Conservation (phyloP, 2,329 filamentous ascomycete species). For the Phialemoniopsis sp. region DNA sequence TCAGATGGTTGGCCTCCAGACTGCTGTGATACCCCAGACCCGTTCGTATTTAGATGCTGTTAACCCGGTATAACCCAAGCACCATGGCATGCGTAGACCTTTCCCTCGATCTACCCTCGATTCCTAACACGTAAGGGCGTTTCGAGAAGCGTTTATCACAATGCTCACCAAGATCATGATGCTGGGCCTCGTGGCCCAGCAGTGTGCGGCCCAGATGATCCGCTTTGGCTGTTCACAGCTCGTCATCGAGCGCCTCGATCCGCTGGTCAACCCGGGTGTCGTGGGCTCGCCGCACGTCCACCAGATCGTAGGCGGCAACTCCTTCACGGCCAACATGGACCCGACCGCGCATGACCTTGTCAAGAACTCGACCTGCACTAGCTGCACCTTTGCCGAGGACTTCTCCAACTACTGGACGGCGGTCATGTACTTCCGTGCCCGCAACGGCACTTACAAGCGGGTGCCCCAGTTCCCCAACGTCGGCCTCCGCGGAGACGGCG, state of each 20-base stretch:
- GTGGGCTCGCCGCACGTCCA: constrained; percentile 10
- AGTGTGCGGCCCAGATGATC: constrained; percentile 25
- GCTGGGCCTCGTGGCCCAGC: constrained; percentile 17
- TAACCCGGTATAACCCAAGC: no score
- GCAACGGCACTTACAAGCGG: constrained; percentile 23
- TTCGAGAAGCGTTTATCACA: constrained; percentile 1
- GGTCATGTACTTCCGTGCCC: constrained; percentile 28
- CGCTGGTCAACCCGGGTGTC: constrained; percentile 10
- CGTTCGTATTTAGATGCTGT: no score
- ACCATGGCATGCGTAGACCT: no score
- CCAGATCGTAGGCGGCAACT: constrained; percentile 15
- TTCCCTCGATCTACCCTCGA: no score
- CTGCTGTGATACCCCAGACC: no score
- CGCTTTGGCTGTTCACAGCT: constrained; percentile 29
- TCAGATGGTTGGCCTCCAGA: no score
- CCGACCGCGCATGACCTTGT: constrained; percentile 12
- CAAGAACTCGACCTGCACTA: constrained; percentile 27
- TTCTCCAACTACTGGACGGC: constrained; percentile 34
- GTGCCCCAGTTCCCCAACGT: constrained; percentile 22
- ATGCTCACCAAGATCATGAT: constrained; percentile 21
- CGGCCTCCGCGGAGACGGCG: constrained; percentile 14
- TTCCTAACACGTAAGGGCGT: no score
- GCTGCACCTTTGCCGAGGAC: constrained; percentile 31
- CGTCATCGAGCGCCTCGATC: constrained; percentile 21
- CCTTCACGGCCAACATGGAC: constrained; percentile 21